A percentile compares a stretch with the other conserved stretches of the same genome.
Evolutionary conservation across 306 rosid genomes (phyloP).

Genomic region (Fragaria iinumae): DNA sequence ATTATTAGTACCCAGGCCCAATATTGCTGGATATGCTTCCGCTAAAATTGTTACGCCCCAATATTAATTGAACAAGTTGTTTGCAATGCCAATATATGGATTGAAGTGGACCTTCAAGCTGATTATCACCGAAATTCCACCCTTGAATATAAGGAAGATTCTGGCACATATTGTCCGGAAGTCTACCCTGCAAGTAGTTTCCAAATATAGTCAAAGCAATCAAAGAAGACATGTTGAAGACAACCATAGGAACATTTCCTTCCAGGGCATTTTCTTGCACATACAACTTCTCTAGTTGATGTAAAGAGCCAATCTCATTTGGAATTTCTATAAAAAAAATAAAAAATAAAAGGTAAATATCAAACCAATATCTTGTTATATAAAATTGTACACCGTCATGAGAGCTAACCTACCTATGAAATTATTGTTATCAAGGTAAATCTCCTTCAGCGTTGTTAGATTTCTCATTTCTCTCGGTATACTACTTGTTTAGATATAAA

Average conservation of each 20-base stretch:
- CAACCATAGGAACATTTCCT: not conserved
- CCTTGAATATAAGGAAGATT: not conserved
- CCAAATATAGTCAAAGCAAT: not conserved
- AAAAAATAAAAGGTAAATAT: no score
- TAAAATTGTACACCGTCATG: no score
- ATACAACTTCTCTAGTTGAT: not conserved
- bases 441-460: not conserved
- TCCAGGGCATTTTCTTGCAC: not conserved
- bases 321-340: not conserved
- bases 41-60: no score
- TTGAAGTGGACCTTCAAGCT: not conserved
- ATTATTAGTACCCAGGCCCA: not conserved
- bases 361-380: no score
- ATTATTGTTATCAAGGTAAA: not conserved
- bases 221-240: not conserved
- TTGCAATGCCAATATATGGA: not conserved
- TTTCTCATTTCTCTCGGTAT: not conserved
- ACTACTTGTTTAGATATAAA: no score
- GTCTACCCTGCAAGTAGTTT: not conserved
- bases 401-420: not conserved
- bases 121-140: no score
- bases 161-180: not conserved
- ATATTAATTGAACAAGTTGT: not conserved
- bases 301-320: not conserved
- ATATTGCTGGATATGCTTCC: not conserved